Evolutionary conservation across 129 eudicot genomes (phyloP).

Genomic region (carrot (Daucus carota)): DH1_v3.0 NC_030384.2:37531501-37532000

Average conservation of each 20-base stretch:
- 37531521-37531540: background rate
- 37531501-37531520: background rate
- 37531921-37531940: conserved; percentile 65
- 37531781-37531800: background rate
- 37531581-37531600: background rate
- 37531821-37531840: conserved; percentile 1
- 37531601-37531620: background rate
- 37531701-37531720: background rate
- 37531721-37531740: background rate
- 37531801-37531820: background rate
- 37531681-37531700: background rate
- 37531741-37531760: background rate
- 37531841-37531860: conserved; percentile 19
- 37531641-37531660: background rate
- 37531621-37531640: background rate
- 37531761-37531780: background rate
- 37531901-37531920: conserved; percentile 98
- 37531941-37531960: background rate
- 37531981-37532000: background rate
- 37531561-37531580: background rate
- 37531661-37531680: background rate
- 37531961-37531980: background rate
- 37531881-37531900: conserved; percentile 94
- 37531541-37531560: background rate
- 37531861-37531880: conserved; percentile 84